phyloP scores from a whole-genome alignment of 1,284 basidiomycete species.

The Pseudozyma sp. region DNA sequence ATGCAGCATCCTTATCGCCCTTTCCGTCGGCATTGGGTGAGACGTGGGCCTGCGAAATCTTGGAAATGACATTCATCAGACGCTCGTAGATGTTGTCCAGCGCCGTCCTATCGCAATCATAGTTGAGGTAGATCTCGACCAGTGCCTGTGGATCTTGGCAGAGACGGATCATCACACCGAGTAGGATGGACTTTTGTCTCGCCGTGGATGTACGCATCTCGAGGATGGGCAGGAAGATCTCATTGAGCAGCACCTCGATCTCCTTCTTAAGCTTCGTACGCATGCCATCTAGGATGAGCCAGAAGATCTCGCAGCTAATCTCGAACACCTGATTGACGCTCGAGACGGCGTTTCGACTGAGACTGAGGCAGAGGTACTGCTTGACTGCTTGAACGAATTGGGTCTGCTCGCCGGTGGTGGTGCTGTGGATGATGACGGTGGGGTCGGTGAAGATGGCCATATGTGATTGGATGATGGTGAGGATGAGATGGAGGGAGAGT shows the following conservation, averaged over 20 bases:
- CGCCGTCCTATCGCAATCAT: conserved; percentile 67
- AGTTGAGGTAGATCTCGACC: conserved; percentile 68
- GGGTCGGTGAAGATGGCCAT: conserved; percentile 65
- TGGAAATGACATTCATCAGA: conserved; percentile 65
- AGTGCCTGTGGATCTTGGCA: conserved; percentile 67
- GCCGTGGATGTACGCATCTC: conserved; percentile 97
- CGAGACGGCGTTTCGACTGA: conserved; percentile 95
- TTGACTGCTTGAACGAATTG: conserved; percentile 68
- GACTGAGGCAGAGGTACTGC: conserved; percentile 79
- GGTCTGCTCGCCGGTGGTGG: conserved; percentile 66
- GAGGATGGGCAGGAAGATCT: conserved; percentile 98
- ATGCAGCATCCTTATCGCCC: conserved; percentile 32
- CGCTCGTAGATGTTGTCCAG: conserved; percentile 69
- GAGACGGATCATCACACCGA: conserved; percentile 63
- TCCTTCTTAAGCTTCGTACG: conserved; percentile 99
- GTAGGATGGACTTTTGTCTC: conserved; percentile 73
- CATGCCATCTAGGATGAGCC: conserved; percentile 92
- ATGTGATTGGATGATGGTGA: conserved; percentile 63
- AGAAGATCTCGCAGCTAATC: conserved; percentile 97
- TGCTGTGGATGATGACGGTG: conserved; percentile 63
- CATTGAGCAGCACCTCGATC: conserved; percentile 96
- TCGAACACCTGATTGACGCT: conserved; percentile 97
- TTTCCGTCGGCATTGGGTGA: conserved; percentile 34
- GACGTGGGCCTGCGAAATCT: conserved; percentile 60
- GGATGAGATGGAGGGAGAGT: conserved; percentile 65